A percentile compares a stretch with the other conserved stretches of the same genome.
These are phyloP conservation scores for Diospyros kaki DNA, from an alignment of 148 eudicot genomes.

Conservation along the genomic window DNA sequence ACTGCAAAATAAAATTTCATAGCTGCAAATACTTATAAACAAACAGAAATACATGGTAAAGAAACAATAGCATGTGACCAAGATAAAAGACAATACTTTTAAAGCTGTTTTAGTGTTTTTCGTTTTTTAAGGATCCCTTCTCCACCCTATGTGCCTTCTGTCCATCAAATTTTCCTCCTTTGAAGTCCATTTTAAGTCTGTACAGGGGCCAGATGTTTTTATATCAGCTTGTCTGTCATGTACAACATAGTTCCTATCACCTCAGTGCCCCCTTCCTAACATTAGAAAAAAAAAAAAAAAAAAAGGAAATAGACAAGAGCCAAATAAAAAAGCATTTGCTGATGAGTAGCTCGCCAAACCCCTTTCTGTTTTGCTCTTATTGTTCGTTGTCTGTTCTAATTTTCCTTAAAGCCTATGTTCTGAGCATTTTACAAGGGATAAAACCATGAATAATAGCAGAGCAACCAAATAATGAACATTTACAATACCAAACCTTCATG, in stretches of 20 bases:
- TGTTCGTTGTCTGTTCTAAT: not conserved
- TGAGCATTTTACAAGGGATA: not conserved
- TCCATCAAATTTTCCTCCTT: not conserved
- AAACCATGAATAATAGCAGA: not conserved
- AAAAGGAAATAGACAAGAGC: not conserved
- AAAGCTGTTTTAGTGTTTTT: not conserved
- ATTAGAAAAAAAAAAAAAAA: not conserved
- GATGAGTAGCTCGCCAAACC: not conserved
- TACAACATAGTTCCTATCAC: not conserved
- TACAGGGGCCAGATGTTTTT: not conserved
- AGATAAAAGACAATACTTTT: not conserved
- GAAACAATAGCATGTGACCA: not conserved
- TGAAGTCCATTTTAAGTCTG: not conserved
- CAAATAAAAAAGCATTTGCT: not conserved
- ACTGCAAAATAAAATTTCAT: no score
- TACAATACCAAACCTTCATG: constrained; percentile 50
- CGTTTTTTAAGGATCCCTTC: not conserved
- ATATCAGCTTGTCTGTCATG: not conserved
- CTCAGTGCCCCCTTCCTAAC: not conserved
- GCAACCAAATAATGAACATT: not conserved
- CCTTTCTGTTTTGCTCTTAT: not conserved
- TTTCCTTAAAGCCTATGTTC: not conserved
- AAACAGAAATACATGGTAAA: not conserved
- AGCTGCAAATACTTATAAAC: no score
- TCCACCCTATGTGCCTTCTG: not conserved